These are phyloP conservation scores for Phyllostachys edulis DNA, from an alignment of 176 grass and related monocot genomes.

Conservation along the genomic window DNA sequence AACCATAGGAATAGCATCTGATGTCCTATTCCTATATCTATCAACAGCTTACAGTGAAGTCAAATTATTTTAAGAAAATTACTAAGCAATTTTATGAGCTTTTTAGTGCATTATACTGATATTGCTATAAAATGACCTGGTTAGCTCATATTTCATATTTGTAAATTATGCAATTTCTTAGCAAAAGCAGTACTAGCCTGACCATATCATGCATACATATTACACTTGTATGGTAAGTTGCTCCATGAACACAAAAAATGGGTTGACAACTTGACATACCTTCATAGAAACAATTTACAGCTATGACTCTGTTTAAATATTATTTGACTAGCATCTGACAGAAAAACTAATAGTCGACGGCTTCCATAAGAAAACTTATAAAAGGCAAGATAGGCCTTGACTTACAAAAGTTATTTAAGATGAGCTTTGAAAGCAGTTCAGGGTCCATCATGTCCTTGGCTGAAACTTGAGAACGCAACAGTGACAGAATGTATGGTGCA, in stretches of 20 bases:
- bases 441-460: slow-evolving; percentile 94
- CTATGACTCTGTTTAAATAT: too few species aligned
- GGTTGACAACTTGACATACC: neutral
- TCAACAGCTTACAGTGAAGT: neutral
- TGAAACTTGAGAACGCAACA: slow-evolving; percentile 86
- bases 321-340: neutral
- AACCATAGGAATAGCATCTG: neutral
- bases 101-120: neutral
- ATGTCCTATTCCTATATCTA: neutral
- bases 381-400: slow-evolving; percentile 20
- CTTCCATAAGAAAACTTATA: slow-evolving; percentile 8
- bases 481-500: slow-evolving; percentile 68
- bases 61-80: neutral
- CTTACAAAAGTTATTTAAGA: slow-evolving; percentile 96
- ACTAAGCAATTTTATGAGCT: neutral
- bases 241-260: neutral
- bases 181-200: neutral
- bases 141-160: slow-evolving; percentile 11
- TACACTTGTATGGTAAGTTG: slow-evolving; percentile 2
- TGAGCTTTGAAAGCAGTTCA: slow-evolving; percentile 83
- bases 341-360: neutral
- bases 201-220: neutral
- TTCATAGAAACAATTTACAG: too few species aligned
- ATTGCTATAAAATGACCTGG: neutral
- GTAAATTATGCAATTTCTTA: slow-evolving; percentile 3